These are phyloP conservation scores for Irpex rosettiformis DNA, from an alignment of 1,284 basidiomycete genomes.

Conservation along the genomic window DNA sequence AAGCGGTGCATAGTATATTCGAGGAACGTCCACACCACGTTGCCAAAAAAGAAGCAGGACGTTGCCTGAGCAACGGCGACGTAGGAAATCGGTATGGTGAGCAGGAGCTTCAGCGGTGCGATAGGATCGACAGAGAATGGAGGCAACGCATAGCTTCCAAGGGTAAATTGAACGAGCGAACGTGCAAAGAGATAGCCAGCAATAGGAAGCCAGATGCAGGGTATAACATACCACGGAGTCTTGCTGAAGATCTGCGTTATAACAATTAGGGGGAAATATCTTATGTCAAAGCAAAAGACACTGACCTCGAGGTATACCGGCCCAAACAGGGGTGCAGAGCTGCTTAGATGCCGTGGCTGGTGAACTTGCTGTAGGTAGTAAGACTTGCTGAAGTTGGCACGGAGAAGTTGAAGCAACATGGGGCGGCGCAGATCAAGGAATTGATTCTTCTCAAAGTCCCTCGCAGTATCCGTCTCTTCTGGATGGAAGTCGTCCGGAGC, in stretches of 20 bases:
- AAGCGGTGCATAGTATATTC: slow-evolving; percentile 97
- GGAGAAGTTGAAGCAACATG: slow-evolving; percentile 82
- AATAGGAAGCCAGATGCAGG: slow-evolving; percentile 91
- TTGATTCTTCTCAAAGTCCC: slow-evolving; percentile 84
- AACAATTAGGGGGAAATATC: neutral
- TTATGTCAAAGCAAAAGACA: neutral
- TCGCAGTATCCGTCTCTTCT: slow-evolving; percentile 76
- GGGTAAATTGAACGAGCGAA: slow-evolving; percentile 75
- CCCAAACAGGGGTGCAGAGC: slow-evolving; percentile 88
- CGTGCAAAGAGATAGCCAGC: slow-evolving; percentile 77
- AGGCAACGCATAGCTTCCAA: slow-evolving; percentile 49
- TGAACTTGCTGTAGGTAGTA: slow-evolving; percentile 98
- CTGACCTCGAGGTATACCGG: slow-evolving; percentile 77
- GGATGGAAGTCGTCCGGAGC: slow-evolving; percentile 87
- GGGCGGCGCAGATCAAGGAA: slow-evolving; percentile 93
- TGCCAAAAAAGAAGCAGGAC: slow-evolving; percentile 76
- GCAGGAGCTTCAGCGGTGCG: slow-evolving; percentile 48
- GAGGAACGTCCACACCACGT: slow-evolving; percentile 91
- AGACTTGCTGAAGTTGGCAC: slow-evolving; percentile 85
- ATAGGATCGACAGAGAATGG: slow-evolving; percentile 50
- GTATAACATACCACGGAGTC: slow-evolving; percentile 95
- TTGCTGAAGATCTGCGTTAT: slow-evolving; percentile 68
- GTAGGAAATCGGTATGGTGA: slow-evolving; percentile 38
- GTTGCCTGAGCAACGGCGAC: slow-evolving; percentile 48
- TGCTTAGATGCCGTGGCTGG: slow-evolving; percentile 87